Base-by-base conservation (phyloP, 2,329 filamentous ascomycete species). In the Diaporthe vexans region DNA sequence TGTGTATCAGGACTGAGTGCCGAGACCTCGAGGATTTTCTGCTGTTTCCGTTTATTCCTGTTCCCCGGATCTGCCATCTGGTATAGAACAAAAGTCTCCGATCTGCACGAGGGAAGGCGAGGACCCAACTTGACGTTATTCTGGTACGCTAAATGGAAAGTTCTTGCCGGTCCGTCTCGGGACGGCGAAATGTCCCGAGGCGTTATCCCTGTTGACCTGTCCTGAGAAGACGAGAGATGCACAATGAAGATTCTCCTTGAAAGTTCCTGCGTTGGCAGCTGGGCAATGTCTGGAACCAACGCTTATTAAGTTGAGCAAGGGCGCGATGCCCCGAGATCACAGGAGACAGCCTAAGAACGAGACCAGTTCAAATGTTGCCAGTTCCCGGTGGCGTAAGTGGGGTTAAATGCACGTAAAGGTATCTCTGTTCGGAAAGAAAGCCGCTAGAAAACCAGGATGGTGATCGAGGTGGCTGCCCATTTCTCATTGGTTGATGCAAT, bases 1-100 rank as follows among this genome's bases (percentile, higher is more conserved):
- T 52, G 43, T 51, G 46, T 52, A n/a, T 67, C 46, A 67, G 46
- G 46, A 43, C 15, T 15, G 29, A 52, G 11, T 24, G 61, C 61
- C 46, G 13, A 37, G 61, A 6, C 61, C 29, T 37, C 17, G n/a
- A 33, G 29, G 43, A 51, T 33, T 43, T 51, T 67, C 46, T 19
- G 19, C 61, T 37, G 61, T 67, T 67, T 52, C 7, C 61, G 7
- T 51, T 33, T 15, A 17, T 26, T 52, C 46, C 46, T 35, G 29
- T 67, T 67, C 61, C 61, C 61, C 61, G 46, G 61, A 67, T 67
- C 46, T 43, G 46, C 15, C 46, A 24, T n/a, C 61, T 48, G 26
- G 26, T 9, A 19, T 24, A 67, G 21, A 52, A 52, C 29, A 52
- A n/a, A 37, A 67, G 43, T 52, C 46, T 52, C 61, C 43, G 61